These are phyloP conservation scores for Sorghum bicolor DNA, from an alignment of 176 grass and related monocot genomes.

Conservation along the genomic window Sorghum_bicolor_NCBIv3 NC_012875.2:44101501-44102000, in stretches of 20 bases:
- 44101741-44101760: conserved; percentile 53
- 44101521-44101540: conserved; percentile 55
- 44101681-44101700: neutral
- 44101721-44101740: conserved; percentile 42
- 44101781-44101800: conserved; percentile 72
- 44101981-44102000: conserved; percentile 50
- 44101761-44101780: conserved; percentile 48
- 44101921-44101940: conserved; percentile 62
- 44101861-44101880: neutral
- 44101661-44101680: neutral
- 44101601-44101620: conserved; percentile 1
- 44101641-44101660: conserved; percentile 9
- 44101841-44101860: neutral
- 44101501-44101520: conserved; percentile 10
- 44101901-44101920: conserved; percentile 34
- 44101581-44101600: neutral
- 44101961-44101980: conserved; percentile 67
- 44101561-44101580: conserved; percentile 15
- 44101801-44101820: conserved; percentile 37
- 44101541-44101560: conserved; percentile 38
- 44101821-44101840: conserved; percentile 66
- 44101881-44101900: neutral
- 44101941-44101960: conserved; percentile 32
- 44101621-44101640: neutral
- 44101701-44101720: conserved; percentile 28